Evolutionary conservation across 139 green algal species (phyloP), one percentile per base, ranked within the genome.

Genomic region (Mychonastes homosphaera): DNA sequence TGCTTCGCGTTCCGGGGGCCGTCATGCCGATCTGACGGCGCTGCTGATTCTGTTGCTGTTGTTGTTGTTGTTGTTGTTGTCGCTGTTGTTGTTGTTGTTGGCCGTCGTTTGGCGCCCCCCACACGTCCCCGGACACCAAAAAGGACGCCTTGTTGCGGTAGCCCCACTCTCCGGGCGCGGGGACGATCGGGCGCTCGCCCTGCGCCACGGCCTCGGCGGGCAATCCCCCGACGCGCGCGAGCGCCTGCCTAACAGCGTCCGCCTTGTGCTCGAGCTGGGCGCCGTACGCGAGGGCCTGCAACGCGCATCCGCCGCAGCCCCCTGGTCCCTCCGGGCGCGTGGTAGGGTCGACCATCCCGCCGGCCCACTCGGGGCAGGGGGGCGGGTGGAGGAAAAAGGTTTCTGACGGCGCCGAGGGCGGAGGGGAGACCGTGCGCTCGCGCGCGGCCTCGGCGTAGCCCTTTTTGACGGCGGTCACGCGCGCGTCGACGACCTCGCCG

Each of bases 401-500:
- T n/a, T n/a, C n/a, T n/a, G n/a, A n/a, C n/a, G n/a, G n/a, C n/a
- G 41, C 41, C 19, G 19, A n/a, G 19, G 41, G 19, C 19, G 23
- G 41, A 18, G 41, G 41, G 19, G 6, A 18, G 41, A 48, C 19
- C 41, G 41, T 48, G 19, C 5, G 19, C 34, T 27, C 34, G 4
- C 24, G 35, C 33, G 4, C 33, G 3, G 41, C 41, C 41, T 48
- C 41, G 41, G 8, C 41, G 41, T 23, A 40, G 35, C 63, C 32
- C n/a, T 64, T 62, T 45, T 75, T 77, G 15, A 65, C 52, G 2
- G 48, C 45, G 4, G 41, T 62, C 0, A 90, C 39, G 5, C 56
- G 54, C 1, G 79, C 85, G 7, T 35, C 39, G 21, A 94, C 41
- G 3, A 27, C 18, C 62, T 94, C 86, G 4, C 84, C 86, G 0